Conservation (phyloP, 2,329 filamentous ascomycete species). For the Blumeria hordei region DNA sequence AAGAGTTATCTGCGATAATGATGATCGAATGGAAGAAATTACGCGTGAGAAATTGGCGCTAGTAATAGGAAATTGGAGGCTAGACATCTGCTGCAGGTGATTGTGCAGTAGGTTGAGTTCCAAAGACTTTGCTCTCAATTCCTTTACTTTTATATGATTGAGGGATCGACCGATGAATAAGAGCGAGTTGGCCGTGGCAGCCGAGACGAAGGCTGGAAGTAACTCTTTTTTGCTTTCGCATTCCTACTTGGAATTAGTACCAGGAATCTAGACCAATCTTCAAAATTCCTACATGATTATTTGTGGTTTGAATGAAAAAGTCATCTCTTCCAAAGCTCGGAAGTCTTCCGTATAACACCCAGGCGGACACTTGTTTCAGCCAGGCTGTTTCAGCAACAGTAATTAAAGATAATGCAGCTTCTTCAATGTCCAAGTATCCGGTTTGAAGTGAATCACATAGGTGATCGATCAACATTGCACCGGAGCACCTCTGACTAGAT, state of each 20-base stretch:
- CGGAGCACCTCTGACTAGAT: constrained; percentile 25
- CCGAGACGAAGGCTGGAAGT: constrained; percentile 57
- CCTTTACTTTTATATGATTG: constrained; percentile 48
- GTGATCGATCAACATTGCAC: constrained; percentile 52
- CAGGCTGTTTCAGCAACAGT: constrained; percentile 66
- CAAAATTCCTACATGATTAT: constrained; percentile 11
- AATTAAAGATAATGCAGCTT: constrained; percentile 48
- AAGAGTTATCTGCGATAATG: constrained; percentile 61
- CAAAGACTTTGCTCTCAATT: constrained; percentile 19
- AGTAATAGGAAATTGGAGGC: constrained; percentile 49
- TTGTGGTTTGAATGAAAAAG: constrained; percentile 48
- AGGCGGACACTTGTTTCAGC: constrained; percentile 73
- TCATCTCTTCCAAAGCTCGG: constrained; percentile 58
- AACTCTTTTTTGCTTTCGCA: constrained; percentile 35
- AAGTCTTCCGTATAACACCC: constrained; percentile 71
- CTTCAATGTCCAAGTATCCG: constrained; percentile 68
- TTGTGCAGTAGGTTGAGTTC: constrained; percentile 38
- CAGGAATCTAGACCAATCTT: background rate
- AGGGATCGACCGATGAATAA: constrained; percentile 78
- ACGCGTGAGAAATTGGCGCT: constrained; percentile 43
- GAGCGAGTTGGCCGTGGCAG: constrained; percentile 54
- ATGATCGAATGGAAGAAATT: constrained; percentile 53
- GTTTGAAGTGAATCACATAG: constrained; percentile 58
- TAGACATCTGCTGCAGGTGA: constrained; percentile 45
- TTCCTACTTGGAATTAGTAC: constrained; percentile 18